These are phyloP conservation scores for Irpex sp. DNA, from an alignment of 1,284 basidiomycete species.

Conservation along the genomic window DNA sequence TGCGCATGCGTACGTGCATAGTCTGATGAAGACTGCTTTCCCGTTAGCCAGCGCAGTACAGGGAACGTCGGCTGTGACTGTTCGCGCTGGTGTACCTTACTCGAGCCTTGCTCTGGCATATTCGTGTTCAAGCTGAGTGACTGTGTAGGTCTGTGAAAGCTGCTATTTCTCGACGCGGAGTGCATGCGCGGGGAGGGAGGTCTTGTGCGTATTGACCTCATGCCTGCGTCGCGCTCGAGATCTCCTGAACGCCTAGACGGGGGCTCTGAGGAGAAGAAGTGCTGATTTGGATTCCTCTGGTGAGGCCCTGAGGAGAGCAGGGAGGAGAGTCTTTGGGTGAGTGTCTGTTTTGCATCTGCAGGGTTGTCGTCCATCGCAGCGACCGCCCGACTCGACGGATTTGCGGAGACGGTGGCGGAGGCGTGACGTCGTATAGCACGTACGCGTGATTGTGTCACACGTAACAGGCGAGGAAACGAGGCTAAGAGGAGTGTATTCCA, in stretches of 20 bases:
- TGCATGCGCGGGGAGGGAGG: slow-evolving; percentile 14
- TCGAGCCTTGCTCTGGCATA: slow-evolving; percentile 1
- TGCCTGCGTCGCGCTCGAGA: not conserved
- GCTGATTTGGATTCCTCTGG: not conserved
- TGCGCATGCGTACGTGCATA: slow-evolving; percentile 18
- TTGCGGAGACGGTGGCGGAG: not conserved
- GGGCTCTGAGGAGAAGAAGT: slow-evolving; percentile 10
- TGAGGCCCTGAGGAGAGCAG: slow-evolving; percentile 6
- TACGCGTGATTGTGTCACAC: not conserved
- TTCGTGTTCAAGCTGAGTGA: slow-evolving; percentile 5
- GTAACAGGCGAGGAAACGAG: not conserved
- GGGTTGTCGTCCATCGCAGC: not conserved
- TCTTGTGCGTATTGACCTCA: slow-evolving; percentile 16
- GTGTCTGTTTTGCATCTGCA: slow-evolving; percentile 7
- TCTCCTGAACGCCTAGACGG: slow-evolving; percentile 13
- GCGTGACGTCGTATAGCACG: not conserved
- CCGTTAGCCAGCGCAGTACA: slow-evolving; percentile 48
- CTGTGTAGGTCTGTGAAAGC: slow-evolving; percentile 3
- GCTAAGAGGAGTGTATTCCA: not conserved
- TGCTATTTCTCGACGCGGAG: not conserved
- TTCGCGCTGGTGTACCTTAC: not conserved
- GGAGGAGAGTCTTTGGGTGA: slow-evolving; percentile 11
- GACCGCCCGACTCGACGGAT: not conserved
- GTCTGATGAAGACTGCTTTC: slow-evolving; percentile 16
- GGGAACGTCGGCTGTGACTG: slow-evolving; percentile 25